Conservation (phyloP, 2,329 filamentous ascomycete genomes). For the Zelopaecilomyces penicillatus region DNA sequence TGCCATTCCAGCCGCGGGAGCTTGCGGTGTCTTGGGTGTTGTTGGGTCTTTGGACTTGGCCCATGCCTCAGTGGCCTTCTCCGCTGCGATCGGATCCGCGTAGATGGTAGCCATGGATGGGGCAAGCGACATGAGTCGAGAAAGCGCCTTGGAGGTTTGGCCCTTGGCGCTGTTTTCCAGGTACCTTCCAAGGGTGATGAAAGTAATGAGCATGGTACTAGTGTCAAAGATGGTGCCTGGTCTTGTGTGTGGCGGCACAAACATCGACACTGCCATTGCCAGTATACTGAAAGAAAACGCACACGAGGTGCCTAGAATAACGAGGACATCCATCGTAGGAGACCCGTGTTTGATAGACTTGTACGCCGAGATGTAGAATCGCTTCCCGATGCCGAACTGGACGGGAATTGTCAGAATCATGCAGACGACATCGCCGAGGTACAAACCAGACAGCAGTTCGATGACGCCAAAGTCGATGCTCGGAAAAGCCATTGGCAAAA, state of each 20-base stretch:
- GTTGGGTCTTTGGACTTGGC: slow-evolving; percentile 15
- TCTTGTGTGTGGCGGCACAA: slow-evolving; percentile 65
- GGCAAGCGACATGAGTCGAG: slow-evolving; percentile 87
- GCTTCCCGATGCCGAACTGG: slow-evolving; percentile 90
- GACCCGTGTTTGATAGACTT: slow-evolving; percentile 85
- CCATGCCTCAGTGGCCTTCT: slow-evolving; percentile 82
- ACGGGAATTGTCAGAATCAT: slow-evolving; percentile 80
- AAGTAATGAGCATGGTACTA: slow-evolving; percentile 96
- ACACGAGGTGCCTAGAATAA: slow-evolving; percentile 86
- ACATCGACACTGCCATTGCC: slow-evolving; percentile 74
- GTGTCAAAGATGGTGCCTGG: slow-evolving; percentile 94
- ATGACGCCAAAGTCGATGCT: slow-evolving; percentile 68
- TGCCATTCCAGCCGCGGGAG: slow-evolving; percentile 19
- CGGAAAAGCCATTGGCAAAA: slow-evolving; percentile 78
- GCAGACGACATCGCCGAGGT: slow-evolving; percentile 80
- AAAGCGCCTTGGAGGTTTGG: slow-evolving; percentile 89
- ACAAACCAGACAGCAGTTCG: slow-evolving; percentile 64
- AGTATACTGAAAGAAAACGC: slow-evolving; percentile 94
- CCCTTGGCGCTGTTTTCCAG: slow-evolving; percentile 93
- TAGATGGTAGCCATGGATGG: slow-evolving; percentile 98
- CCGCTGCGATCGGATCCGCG: slow-evolving; percentile 82
- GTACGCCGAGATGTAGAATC: slow-evolving; percentile 90
- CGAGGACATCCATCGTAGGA: slow-evolving; percentile 95
- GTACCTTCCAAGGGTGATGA: slow-evolving; percentile 84
- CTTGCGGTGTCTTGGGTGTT: slow-evolving; percentile 32